Evolutionary conservation across 352 stramenopile species (phyloP).

Genomic region (Phytophthora idaei): DNA sequence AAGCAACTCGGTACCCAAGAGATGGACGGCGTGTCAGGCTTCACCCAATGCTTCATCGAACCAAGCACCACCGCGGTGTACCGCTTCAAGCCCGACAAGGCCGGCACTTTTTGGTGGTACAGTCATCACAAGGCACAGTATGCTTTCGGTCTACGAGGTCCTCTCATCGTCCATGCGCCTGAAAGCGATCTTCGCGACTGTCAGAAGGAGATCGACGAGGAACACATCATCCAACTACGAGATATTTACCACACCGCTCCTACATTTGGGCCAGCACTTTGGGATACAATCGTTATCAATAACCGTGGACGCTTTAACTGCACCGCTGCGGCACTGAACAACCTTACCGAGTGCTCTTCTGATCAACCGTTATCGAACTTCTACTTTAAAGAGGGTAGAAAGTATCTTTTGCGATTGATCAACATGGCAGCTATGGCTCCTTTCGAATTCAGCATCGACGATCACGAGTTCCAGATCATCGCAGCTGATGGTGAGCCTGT

Average conservation of each 20-base stretch:
- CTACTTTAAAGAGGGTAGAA: conserved; percentile 23
- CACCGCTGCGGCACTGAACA: conserved; percentile 17
- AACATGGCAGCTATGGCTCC: conserved; percentile 36
- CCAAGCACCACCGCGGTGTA: conserved; percentile 33
- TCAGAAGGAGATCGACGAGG: conserved; percentile 31
- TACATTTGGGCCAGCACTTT: conserved; percentile 15
- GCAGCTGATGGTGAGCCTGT: conserved; percentile 33
- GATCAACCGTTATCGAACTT: conserved; percentile 29
- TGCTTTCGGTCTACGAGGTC: conserved; percentile 34
- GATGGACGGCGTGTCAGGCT: conserved; percentile 39
- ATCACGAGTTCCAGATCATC: conserved; percentile 41
- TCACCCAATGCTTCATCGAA: conserved; percentile 41
- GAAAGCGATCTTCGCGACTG: conserved; percentile 9
- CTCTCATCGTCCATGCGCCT: conserved; percentile 36
- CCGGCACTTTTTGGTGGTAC: conserved; percentile 45
- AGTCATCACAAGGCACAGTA: conserved; percentile 42
- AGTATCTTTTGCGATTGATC: conserved; percentile 38
- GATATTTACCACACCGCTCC: conserved; percentile 37
- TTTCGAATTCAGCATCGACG: conserved; percentile 44
- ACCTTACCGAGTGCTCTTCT: conserved; percentile 12
- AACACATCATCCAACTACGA: conserved; percentile 28
- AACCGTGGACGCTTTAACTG: conserved; percentile 43
- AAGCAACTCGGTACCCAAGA: conserved; percentile 20
- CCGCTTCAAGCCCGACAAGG: conserved; percentile 35
- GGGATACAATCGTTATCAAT: conserved; percentile 40